Percentiles rank a stretch among this genome's conserved stretches.
phyloP scores from a whole-genome alignment of 179 eudicot species.

The Beta macrorhiza region DNA sequence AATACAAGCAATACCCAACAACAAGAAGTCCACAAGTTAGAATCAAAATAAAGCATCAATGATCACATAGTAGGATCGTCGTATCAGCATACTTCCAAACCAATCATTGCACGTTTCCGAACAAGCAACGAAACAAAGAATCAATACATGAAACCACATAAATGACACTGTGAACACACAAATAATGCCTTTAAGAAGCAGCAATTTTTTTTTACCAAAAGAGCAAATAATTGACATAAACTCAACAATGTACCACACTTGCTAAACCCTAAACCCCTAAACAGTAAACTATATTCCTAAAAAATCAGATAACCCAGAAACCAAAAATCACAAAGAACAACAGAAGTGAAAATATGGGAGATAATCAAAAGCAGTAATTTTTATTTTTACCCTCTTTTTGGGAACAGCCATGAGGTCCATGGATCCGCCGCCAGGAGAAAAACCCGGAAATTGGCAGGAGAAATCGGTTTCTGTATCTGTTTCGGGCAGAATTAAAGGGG shows the following conservation, averaged over 20 bases:
- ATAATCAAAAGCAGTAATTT: not conserved
- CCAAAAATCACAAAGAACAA: conserved; percentile 6
- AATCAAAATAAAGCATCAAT: not conserved
- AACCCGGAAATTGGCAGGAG: conserved; percentile 35
- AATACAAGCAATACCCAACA: conserved; percentile 4
- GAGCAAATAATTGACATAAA: not conserved
- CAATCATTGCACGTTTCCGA: not conserved
- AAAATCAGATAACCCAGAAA: conserved; percentile 15
- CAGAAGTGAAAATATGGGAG: not conserved
- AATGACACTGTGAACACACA: too few relatives aligned
- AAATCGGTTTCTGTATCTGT: conserved; percentile 15
- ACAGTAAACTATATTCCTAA: not conserved
- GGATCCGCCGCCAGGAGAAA: conserved; percentile 39
- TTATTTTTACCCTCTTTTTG: conserved; percentile 49
- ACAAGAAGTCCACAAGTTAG: not conserved
- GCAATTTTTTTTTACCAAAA: not conserved
- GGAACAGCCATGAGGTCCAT: conserved; percentile 94
- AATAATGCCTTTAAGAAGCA: not conserved
- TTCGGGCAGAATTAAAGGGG: conserved; percentile 49
- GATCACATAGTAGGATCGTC: not conserved
- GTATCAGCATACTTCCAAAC: not conserved
- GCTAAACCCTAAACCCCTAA: conserved; percentile 20
- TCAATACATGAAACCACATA: too few relatives aligned
- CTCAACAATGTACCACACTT: too few relatives aligned
- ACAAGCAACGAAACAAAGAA: too few relatives aligned